Conservation (phyloP, 1,139 yeast species). For the Suhomyces bolitotheri region DNA sequence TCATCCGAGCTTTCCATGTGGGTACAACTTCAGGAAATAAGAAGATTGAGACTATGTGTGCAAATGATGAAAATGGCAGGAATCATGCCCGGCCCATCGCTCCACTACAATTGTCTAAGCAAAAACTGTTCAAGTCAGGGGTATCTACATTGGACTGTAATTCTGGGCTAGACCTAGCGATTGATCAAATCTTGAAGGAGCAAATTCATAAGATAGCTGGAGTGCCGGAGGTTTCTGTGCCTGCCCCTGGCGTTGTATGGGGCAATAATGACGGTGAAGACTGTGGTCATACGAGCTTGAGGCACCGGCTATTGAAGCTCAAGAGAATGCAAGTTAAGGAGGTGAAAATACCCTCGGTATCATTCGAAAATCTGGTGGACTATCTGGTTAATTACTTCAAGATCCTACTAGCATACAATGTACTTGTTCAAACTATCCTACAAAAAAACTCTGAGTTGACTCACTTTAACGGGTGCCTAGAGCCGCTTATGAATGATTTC, state of each 20-base stretch:
- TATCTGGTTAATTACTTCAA: constrained; percentile 14
- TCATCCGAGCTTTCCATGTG: too few species aligned
- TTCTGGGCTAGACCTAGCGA: background rate
- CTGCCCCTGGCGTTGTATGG: background rate
- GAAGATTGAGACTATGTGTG: too few species aligned
- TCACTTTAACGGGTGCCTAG: constrained; percentile 8
- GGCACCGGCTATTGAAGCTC: background rate
- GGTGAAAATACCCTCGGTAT: constrained; percentile 3
- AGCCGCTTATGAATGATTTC: background rate
- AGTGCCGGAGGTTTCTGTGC: background rate
- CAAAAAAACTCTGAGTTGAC: constrained; percentile 15
- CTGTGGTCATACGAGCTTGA: background rate
- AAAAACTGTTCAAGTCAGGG: too few species aligned
- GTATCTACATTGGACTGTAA: too few species aligned
- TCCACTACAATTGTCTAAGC: too few species aligned
- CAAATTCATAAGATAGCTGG: background rate
- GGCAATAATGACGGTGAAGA: too few species aligned
- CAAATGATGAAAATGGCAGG: too few species aligned
- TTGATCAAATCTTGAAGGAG: background rate
- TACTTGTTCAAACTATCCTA: constrained; percentile 10
- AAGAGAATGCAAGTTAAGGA: background rate
- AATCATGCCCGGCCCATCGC: too few species aligned
- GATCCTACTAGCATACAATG: constrained; percentile 15
- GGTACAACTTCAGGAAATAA: too few species aligned
- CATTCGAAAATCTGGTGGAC: constrained; percentile 1